Evolutionary conservation across 1,139 yeast species (phyloP).

Genomic region (Pneumocystis sp.): DNA sequence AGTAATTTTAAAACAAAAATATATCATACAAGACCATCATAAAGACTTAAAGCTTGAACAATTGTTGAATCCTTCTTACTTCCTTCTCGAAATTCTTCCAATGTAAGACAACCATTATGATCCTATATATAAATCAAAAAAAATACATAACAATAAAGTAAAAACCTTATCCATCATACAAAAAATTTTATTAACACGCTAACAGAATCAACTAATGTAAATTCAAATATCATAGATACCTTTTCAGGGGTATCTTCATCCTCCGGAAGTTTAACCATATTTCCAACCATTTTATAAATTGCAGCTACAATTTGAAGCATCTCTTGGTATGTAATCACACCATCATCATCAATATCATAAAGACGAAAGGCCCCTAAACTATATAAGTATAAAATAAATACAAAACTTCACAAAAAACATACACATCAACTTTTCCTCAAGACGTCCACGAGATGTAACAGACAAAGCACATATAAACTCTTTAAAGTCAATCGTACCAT

Average conservation of each 20-base stretch:
- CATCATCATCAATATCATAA: constrained; percentile 71
- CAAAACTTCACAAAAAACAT: constrained; percentile 25
- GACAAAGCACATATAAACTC: constrained; percentile 83
- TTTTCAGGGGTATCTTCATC: constrained; percentile 87
- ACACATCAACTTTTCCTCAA: constrained; percentile 66
- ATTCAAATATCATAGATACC: constrained; percentile 8
- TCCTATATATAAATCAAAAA: constrained; percentile 21
- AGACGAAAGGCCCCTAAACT: constrained; percentile 49
- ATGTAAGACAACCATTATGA: constrained; percentile 48
- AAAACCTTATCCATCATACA: constrained; percentile 42
- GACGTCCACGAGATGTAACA: constrained; percentile 73
- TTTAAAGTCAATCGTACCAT: constrained; percentile 76
- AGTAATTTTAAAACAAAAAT: not conserved
- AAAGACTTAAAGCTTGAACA: constrained; percentile 47
- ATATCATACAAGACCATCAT: constrained; percentile 25
- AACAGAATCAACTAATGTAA: not conserved
- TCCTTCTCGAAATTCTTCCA: constrained; percentile 73
- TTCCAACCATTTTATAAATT: constrained; percentile 88
- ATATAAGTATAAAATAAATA: not conserved
- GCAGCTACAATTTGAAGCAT: constrained; percentile 67
- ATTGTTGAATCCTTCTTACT: constrained; percentile 74
- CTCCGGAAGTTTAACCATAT: constrained; percentile 81
- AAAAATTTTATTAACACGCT: constrained; percentile 68
- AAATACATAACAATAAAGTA: not conserved
- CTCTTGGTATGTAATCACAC: constrained; percentile 59